phyloP scores from a whole-genome alignment of 345 rosid species.

The Eutrema japonicum region DNA sequence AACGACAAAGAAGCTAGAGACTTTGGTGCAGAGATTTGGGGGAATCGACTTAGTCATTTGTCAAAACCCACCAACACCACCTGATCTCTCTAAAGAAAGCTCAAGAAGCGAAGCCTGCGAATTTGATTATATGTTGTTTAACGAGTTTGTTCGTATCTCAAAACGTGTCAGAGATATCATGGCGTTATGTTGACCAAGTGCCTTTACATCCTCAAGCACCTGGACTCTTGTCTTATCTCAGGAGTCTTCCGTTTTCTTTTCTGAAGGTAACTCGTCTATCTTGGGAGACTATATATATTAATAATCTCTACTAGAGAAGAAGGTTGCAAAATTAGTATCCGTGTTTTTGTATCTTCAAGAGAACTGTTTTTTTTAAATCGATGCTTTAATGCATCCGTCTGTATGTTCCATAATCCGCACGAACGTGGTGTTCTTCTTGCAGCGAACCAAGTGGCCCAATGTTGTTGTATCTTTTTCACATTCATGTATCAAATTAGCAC shows the following conservation, averaged over 20 bases:
- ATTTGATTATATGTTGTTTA: constrained; percentile 68
- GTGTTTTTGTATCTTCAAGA: constrained; percentile 3
- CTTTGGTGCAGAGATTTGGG: constrained; percentile 55
- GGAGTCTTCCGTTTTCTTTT: background rate
- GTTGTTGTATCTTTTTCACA: constrained; percentile 21
- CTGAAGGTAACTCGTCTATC: constrained; percentile 14
- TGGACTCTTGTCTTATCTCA: constrained; percentile 16
- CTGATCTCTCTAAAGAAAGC: constrained; percentile 36
- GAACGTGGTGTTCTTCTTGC: background rate
- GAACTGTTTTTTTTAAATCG: background rate
- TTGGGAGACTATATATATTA: background rate
- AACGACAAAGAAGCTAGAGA: constrained; percentile 59
- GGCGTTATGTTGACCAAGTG: constrained; percentile 33
- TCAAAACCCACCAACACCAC: constrained; percentile 60
- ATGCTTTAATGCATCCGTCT: constrained; percentile 14
- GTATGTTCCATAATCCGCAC: background rate
- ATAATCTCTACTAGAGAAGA: background rate
- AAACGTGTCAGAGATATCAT: constrained; percentile 64
- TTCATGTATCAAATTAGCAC: constrained; percentile 14
- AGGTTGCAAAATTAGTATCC: background rate
- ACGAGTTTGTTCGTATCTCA: constrained; percentile 72
- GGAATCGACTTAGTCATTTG: constrained; percentile 75
- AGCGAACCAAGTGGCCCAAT: background rate
- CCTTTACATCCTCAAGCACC: constrained; percentile 8
- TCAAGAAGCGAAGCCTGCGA: constrained; percentile 29